These are phyloP conservation scores for Chaetomium fimeti DNA, from an alignment of 495 filamentous ascomycete genomes.

Conservation along the genomic window DNA sequence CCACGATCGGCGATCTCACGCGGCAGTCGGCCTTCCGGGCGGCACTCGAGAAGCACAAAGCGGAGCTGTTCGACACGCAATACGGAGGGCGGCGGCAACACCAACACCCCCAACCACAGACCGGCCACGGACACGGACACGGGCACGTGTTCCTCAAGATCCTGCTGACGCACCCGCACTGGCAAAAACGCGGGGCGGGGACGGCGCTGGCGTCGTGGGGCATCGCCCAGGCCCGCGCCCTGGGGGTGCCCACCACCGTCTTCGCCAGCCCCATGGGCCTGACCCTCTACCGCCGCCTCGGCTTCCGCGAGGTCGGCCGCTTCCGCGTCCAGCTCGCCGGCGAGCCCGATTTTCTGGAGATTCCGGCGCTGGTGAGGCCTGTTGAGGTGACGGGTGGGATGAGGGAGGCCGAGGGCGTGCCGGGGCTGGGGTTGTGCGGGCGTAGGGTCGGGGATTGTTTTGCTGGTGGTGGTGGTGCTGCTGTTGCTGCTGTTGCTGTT, in stretches of 20 bases:
- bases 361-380: constrained; percentile 28
- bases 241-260: constrained; percentile 29
- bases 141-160: constrained; percentile 47
- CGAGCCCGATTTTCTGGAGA: constrained; percentile 31
- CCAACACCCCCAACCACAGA: too few relatives aligned
- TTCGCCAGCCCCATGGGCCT: constrained; percentile 36
- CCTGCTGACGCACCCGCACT: constrained; percentile 50
- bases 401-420: constrained; percentile 3
- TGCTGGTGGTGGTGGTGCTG: neutral
- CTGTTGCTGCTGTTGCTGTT: too few relatives aligned
- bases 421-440: neutral
- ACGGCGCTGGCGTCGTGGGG: constrained; percentile 53
- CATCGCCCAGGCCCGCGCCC: constrained; percentile 31
- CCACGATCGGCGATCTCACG: constrained; percentile 27
- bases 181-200: constrained; percentile 51
- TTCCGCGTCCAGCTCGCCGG: constrained; percentile 33
- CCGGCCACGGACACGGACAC: too few relatives aligned
- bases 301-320: constrained; percentile 32
- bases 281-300: constrained; percentile 30
- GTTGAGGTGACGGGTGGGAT: neutral
- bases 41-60: constrained; percentile 21
- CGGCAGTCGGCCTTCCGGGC: constrained; percentile 29
- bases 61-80: constrained; percentile 27
- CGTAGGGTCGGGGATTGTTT: constrained; percentile 1
- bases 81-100: constrained; percentile 1